Percentiles rank a stretch among this genome's conserved stretches.
Conservation (phyloP, 2,329 filamentous ascomycete genomes). For the Aspergillus neoniger region DNA sequence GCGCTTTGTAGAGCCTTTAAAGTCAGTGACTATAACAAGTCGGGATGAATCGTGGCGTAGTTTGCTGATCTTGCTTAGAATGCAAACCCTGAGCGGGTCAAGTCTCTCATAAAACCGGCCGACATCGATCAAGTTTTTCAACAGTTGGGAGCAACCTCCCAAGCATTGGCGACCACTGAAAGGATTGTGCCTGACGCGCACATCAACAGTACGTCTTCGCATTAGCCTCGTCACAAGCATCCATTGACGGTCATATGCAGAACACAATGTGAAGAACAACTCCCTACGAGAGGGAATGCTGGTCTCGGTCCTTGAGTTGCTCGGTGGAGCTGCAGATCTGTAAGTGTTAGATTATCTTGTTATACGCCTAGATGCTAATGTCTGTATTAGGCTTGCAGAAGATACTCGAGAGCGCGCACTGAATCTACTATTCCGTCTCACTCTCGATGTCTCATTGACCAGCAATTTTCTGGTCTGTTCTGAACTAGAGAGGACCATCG, state of each 20-base stretch:
- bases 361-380: conserved; percentile 14
- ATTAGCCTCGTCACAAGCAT: not conserved
- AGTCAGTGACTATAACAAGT: conserved; percentile 36
- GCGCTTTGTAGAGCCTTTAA: conserved; percentile 62
- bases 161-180: conserved; percentile 44
- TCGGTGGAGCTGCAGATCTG: conserved; percentile 35
- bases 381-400: conserved; percentile 32
- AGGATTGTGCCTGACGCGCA: conserved; percentile 29
- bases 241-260: conserved; percentile 12
- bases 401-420: conserved; percentile 36
- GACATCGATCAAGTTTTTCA: conserved; percentile 57
- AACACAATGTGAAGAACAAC: conserved; percentile 17
- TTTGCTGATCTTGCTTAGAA: conserved; percentile 25
- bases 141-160: conserved; percentile 57
- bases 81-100: conserved; percentile 31
- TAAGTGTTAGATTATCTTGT: conserved; percentile 18
- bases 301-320: conserved; percentile 38
- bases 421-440: conserved; percentile 39
- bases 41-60: not conserved
- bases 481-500: conserved; percentile 38
- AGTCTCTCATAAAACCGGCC: conserved; percentile 38
- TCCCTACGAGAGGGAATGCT: conserved; percentile 24
- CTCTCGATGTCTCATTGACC: conserved; percentile 38
- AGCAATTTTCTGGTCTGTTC: conserved; percentile 31
- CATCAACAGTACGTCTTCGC: conserved; percentile 21